Conservation (phyloP, 129 eudicot species). For the Flaveria trinervia region DNA sequence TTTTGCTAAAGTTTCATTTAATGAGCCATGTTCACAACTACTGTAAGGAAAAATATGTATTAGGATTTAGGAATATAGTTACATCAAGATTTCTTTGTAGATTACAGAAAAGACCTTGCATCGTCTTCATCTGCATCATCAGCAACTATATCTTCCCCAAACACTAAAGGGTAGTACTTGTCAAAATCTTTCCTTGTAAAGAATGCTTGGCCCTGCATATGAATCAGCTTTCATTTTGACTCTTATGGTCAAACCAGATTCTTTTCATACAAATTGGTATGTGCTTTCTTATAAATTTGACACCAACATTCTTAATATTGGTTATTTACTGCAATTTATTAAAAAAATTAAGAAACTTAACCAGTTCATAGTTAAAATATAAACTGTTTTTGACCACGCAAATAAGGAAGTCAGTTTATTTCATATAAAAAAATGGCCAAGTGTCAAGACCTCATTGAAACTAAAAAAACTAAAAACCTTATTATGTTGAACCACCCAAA, state of each 20-base stretch:
- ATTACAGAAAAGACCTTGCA: slow-evolving; percentile 40
- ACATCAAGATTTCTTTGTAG: background rate
- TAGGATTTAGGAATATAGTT: background rate
- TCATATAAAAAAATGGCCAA: too few relatives aligned
- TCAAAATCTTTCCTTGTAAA: slow-evolving; percentile 31
- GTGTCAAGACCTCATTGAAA: too few relatives aligned
- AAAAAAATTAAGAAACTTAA: background rate
- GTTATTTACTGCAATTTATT: background rate
- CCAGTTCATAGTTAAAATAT: background rate
- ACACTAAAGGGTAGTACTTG: slow-evolving; percentile 44
- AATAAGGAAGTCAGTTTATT: background rate
- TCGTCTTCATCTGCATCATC: slow-evolving; percentile 36
- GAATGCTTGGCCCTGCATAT: slow-evolving; percentile 46
- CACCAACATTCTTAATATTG: background rate
- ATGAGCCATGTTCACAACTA: slow-evolving; percentile 42
- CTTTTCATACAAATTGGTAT: background rate
- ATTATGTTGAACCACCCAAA: too few relatives aligned
- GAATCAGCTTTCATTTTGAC: slow-evolving; percentile 7
- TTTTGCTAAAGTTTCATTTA: slow-evolving; percentile 44
- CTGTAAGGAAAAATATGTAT: slow-evolving; percentile 26
- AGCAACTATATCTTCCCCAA: slow-evolving; percentile 49
- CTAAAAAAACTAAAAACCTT: too few relatives aligned
- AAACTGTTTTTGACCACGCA: background rate
- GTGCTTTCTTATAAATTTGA: background rate
- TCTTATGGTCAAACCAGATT: background rate